Evolutionary conservation across 768 basidiomycete genomes (phyloP), one percentile per base, ranked within the genome.

Genomic region (Suillus paluster): DNA sequence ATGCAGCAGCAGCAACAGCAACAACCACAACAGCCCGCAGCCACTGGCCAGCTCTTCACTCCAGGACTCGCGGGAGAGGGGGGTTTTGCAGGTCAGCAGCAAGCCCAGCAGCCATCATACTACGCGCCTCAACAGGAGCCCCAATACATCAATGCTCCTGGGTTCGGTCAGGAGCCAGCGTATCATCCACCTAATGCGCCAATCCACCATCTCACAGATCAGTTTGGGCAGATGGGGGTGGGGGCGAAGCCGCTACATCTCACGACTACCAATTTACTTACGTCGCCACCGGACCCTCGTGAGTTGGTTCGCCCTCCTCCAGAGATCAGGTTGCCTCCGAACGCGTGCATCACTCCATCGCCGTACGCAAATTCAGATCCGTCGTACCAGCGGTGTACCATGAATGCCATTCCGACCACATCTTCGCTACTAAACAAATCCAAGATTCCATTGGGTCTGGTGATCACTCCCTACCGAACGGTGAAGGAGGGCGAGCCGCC

Each of bases 371-470:
- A 95, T 67, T 90, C 95, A 15, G 91, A 98, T 73, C 83, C 88
- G 36, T 95, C 92, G 15, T 99, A 98, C 77, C 93, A 96, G 77
- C 88, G 97, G 53, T 87, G 82, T 64, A 99, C 97, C 1, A 71
- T 98, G 61, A 97, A 96, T 71, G 88, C 91, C n/a, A 86, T 98
- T 63, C 97, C 97, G 5, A 95, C 93, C 7, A 92, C 94, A 9
- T 88, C 91, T 64, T 90, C 92, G 11, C 82, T 98, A 4, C 80
- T 97, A 61, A 86, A 80, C 77, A 99, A 99, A 80, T 86, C 90
- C 17, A 97, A 97, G 77, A 79, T 99, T 55, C 97, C 97, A 10
- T 82, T 98, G 53, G 94, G 89, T 2, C 83, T 98, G 61, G 82
- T 99, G 63, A 82, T 97, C 66, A 94, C 95, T 0, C 97, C 97